A percentile compares a stretch with the other conserved stretches of the same genome.
phyloP scores from a whole-genome alignment of 73 alveolate species.

The Chromera velia region DNA sequence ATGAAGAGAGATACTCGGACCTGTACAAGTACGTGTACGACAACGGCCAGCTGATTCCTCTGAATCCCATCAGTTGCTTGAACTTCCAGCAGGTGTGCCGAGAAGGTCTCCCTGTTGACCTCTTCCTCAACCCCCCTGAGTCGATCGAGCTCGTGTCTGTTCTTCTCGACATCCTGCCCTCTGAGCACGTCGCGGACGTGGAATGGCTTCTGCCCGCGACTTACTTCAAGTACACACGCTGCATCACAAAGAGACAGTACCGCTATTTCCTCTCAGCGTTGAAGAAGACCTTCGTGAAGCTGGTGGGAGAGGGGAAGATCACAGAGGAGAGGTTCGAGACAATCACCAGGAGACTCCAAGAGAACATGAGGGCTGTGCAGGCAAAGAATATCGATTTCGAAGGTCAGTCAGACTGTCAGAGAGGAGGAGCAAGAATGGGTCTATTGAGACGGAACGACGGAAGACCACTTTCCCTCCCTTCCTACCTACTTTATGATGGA shows the following conservation, averaged over 20 bases:
- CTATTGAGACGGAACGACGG: too few species aligned
- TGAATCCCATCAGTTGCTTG: background rate
- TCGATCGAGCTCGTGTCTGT: background rate
- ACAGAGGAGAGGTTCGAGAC: background rate
- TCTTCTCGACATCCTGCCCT: too few species aligned
- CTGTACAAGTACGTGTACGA: background rate
- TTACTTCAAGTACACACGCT: too few species aligned
- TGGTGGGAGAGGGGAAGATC: background rate
- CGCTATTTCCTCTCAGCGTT: background rate
- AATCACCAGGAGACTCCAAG: background rate
- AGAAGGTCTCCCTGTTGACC: background rate
- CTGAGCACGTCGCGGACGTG: too few species aligned
- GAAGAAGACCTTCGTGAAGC: background rate
- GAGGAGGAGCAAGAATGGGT: too few species aligned
- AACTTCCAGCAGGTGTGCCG: background rate
- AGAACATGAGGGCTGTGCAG: too few species aligned
- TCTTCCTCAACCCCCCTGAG: background rate
- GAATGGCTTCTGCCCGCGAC: too few species aligned
- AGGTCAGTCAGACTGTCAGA: too few species aligned
- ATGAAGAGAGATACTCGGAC: background rate
- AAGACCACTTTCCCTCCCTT: too few species aligned
- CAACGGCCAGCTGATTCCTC: background rate
- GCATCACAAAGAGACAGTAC: too few species aligned
- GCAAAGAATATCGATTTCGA: too few species aligned
- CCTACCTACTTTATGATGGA: too few species aligned